Evolutionary conservation across 2,329 filamentous ascomycete species (phyloP).

Genomic region (Claviceps africana): DNA sequence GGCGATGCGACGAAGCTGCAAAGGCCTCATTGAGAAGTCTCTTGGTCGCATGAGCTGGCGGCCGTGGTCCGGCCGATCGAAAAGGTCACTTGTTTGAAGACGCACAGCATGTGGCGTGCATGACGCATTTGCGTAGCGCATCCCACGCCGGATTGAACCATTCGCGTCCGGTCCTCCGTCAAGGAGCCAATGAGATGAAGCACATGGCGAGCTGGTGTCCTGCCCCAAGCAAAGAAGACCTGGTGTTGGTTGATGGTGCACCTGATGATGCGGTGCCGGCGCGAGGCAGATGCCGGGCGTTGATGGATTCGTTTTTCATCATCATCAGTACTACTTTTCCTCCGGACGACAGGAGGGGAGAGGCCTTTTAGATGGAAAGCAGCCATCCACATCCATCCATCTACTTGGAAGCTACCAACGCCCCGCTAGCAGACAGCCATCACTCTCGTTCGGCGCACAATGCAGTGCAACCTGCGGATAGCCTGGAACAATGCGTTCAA

Average conservation of each 20-base stretch:
- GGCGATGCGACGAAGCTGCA: too few species aligned
- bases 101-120: constrained; percentile 6
- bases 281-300: neutral
- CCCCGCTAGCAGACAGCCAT: neutral
- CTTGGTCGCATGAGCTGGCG: neutral
- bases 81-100: neutral
- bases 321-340: neutral
- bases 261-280: neutral
- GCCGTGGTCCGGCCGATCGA: constrained; percentile 2
- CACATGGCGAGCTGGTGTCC: neutral
- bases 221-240: neutral
- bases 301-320: neutral
- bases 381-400: neutral
- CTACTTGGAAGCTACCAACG: neutral
- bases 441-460: neutral
- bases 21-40: too few species aligned
- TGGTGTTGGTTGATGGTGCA: neutral
- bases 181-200: neutral
- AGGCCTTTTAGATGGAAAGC: neutral
- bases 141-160: neutral
- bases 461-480: neutral
- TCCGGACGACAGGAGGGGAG: neutral
- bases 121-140: constrained; percentile 4
- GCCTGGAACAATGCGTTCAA: neutral
- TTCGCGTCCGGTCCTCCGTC: neutral